A percentile compares a stretch with the other conserved stretches of the same genome.
Conservation (phyloP, 2,329 filamentous ascomycete genomes). For the Cladophialophora carrionii region DNA sequence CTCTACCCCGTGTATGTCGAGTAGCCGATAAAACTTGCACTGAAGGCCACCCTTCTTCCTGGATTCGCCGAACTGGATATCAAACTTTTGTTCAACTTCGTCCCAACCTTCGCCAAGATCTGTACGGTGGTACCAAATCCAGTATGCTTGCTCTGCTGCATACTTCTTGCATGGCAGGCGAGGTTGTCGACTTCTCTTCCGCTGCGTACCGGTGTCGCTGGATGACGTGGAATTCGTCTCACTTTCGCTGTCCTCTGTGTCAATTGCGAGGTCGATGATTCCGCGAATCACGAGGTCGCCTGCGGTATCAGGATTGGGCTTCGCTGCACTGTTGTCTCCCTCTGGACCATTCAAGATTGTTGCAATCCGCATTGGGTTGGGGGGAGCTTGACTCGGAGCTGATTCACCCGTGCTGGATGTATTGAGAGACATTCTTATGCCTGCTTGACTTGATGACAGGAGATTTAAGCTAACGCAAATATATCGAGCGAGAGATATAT, state of each 20-base stretch:
- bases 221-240: neutral
- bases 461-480: neutral
- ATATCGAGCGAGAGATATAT: neutral
- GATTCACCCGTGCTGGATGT: neutral
- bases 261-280: neutral
- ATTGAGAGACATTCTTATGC: neutral
- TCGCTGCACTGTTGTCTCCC: neutral
- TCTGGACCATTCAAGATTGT: slow-evolving; percentile 11
- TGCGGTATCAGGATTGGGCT: neutral
- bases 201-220: neutral
- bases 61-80: slow-evolving; percentile 48
- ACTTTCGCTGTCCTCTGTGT: slow-evolving; percentile 2
- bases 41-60: slow-evolving; percentile 52
- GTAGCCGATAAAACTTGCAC: slow-evolving; percentile 56
- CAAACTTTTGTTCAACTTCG: slow-evolving; percentile 50
- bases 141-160: slow-evolving; percentile 53
- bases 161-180: slow-evolving; percentile 53
- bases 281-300: neutral
- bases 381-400: neutral
- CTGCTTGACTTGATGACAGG: neutral
- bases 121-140: slow-evolving; percentile 56
- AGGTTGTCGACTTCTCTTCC: neutral
- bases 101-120: slow-evolving; percentile 52
- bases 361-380: slow-evolving; percentile 17
- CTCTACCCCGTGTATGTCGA: slow-evolving; percentile 51